phyloP scores from a whole-genome alignment of 148 eudicot genomes.

The Polygonum maritimum region DNA sequence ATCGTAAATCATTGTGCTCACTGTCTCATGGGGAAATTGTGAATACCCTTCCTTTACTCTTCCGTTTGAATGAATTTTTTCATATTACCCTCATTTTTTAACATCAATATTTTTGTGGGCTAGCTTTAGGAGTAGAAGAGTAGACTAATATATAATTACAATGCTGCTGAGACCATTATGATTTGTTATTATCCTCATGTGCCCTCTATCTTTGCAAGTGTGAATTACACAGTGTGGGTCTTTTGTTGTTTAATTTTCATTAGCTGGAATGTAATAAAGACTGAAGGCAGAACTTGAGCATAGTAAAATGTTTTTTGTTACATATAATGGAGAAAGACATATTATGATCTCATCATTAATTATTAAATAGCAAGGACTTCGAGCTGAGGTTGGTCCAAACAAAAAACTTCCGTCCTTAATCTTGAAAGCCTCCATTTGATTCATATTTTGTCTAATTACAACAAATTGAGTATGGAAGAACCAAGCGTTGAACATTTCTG shows the following conservation, averaged over 20 bases:
- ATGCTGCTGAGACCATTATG: background rate
- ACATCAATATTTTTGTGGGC: background rate
- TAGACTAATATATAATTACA: background rate
- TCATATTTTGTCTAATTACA: no score
- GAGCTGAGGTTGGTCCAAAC: no score
- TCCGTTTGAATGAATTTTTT: background rate
- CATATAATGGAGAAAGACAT: background rate
- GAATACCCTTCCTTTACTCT: slow-evolving; percentile 6
- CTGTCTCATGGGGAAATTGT: slow-evolving; percentile 7
- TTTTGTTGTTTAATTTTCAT: background rate
- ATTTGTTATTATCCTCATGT: background rate
- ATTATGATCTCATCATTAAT: background rate
- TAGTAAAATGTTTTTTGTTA: background rate
- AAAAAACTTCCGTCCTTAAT: no score
- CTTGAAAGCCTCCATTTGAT: no score
- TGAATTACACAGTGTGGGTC: background rate
- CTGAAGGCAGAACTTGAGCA: background rate
- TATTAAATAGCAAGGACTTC: no score
- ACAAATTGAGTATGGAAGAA: no score
- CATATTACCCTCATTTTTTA: no score
- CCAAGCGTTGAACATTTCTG: no score
- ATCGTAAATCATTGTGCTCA: slow-evolving; percentile 1
- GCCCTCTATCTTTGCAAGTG: background rate
- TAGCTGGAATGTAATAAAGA: background rate
- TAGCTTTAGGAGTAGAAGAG: background rate